Base-by-base conservation (phyloP, 1,284 basidiomycete genomes). In the Trametes pubescens region DNA sequence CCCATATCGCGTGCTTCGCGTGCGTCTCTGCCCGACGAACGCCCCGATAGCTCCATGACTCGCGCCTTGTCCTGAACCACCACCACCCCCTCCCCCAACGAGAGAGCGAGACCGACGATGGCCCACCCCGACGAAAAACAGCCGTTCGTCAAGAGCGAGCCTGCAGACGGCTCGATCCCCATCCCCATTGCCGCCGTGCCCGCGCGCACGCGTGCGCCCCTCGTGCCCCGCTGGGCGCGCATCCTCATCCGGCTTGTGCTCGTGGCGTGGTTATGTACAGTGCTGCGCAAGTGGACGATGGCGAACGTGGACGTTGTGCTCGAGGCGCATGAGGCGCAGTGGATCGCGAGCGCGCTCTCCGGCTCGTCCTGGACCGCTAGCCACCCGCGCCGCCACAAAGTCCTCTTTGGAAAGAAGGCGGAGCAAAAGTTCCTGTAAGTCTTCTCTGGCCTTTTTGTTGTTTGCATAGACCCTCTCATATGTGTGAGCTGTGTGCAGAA, bases 401-500 rank as follows among this genome's bases (percentile, higher is more conserved):
- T 61, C 32, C 46, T 65, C 49, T 66, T 63, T 57, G 72, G 73
- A 10, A 73, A 72, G 65, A 61, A 68, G 46, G 71, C 72, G 0
- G 64, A 69, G 61, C 49, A 69, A 48, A 44, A 69, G 51, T 71
- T 69, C 66, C 46, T 72, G 69, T 73, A 59, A 60, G 69, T 61
- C 46, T 22, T 9, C 13, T 53, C 34, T 8, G 26, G 18, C 22
- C n/a, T 22, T 8, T 10, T 11, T 10, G 13, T 10, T 3, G 2
- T n/a, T n/a, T n/a, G n/a, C n/a, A n/a, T n/a, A n/a, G n/a, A n/a
- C 40, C n/a, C 18, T 61, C 21, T 35, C 47, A 44, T 48, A 4
- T 11, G 46, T n/a, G 21, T n/a, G 14, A 0, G n/a, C 2, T 1
- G 4, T 0, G 4, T 85, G 34, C 60, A 90, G 88, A 55, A 82